Percentiles rank a stretch among this genome's conserved stretches.
These are phyloP conservation scores for Ascosphaera acerosa DNA, from an alignment of 2,329 filamentous ascomycete species.

Conservation along the genomic window DNA sequence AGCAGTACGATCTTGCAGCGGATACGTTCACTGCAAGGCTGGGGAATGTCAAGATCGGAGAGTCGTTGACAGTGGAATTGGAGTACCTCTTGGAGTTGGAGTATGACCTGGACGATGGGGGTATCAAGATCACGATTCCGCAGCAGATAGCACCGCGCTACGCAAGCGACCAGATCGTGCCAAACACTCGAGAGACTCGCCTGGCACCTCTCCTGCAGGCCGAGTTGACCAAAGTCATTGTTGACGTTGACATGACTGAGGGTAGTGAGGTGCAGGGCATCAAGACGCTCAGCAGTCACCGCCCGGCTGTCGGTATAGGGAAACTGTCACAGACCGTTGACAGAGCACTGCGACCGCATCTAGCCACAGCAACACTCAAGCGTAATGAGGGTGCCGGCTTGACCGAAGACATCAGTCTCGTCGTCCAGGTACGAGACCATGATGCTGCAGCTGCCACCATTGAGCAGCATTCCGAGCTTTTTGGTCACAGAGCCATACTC, in stretches of 20 bases:
- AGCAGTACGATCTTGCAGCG: conserved; percentile 31
- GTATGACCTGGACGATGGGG: conserved; percentile 42
- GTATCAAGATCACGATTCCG: conserved; percentile 42
- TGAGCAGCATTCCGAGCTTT: conserved; percentile 36
- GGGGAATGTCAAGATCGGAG: conserved; percentile 37
- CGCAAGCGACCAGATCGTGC: conserved; percentile 14
- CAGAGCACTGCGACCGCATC: conserved; percentile 27
- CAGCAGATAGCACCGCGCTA: conserved; percentile 42
- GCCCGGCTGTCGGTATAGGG: conserved; percentile 38
- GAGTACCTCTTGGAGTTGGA: conserved; percentile 45
- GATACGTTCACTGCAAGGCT: conserved; percentile 45
- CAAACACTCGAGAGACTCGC: conserved; percentile 4
- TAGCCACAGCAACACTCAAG: conserved; percentile 35
- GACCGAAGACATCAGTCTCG: conserved; percentile 42
- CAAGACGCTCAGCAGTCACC: conserved; percentile 37
- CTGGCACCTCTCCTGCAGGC: conserved; percentile 7
- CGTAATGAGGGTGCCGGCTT: conserved; percentile 12
- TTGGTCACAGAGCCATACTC: conserved; percentile 41
- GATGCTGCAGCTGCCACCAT: conserved; percentile 37
- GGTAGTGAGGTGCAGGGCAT: conserved; percentile 33
- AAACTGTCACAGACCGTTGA: conserved; percentile 24
- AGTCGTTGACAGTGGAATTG: conserved; percentile 33
- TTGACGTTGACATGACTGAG: conserved; percentile 33
- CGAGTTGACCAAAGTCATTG: conserved; percentile 26
- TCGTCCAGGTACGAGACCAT: conserved; percentile 34